Percentiles rank a stretch among this genome's conserved stretches.
Conservation (phyloP, 306 rosid genomes). For the Cucurbita ficifolia region DNA sequence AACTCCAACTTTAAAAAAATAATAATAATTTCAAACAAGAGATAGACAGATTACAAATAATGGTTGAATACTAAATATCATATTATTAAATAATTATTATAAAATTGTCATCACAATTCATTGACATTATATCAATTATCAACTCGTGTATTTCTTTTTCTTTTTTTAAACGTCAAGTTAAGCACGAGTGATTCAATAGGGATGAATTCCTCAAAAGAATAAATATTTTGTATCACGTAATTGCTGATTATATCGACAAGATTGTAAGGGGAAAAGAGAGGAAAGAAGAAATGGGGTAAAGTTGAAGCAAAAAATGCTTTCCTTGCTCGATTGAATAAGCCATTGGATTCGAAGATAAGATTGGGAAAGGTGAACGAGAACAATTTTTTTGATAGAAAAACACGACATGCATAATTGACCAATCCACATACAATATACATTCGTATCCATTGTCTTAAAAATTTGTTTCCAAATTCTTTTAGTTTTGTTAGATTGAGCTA, state of each 20-base stretch:
- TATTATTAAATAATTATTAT: background rate
- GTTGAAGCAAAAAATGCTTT: slow-evolving; percentile 1
- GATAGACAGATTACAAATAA: background rate
- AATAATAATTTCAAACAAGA: background rate
- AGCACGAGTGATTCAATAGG: background rate
- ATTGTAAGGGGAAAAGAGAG: no score
- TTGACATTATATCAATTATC: background rate
- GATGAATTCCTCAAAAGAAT: no score
- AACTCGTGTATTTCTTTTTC: background rate
- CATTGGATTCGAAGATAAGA: background rate
- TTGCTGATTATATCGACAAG: no score
- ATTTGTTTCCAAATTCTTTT: background rate
- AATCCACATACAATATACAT: background rate
- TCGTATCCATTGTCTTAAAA: background rate
- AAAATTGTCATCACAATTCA: background rate
- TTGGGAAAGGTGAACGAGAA: background rate
- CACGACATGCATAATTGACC: background rate
- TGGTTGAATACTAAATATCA: background rate
- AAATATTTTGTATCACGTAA: no score
- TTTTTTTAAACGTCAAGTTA: background rate
- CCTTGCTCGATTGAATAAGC: background rate
- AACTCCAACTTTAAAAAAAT: no score
- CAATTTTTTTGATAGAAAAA: background rate
- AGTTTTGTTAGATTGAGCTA: background rate
- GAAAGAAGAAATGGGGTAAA: background rate